Evolutionary conservation across 2,329 filamentous ascomycete genomes (phyloP).

Genomic region (Blastomyces emzantsi): DNA sequence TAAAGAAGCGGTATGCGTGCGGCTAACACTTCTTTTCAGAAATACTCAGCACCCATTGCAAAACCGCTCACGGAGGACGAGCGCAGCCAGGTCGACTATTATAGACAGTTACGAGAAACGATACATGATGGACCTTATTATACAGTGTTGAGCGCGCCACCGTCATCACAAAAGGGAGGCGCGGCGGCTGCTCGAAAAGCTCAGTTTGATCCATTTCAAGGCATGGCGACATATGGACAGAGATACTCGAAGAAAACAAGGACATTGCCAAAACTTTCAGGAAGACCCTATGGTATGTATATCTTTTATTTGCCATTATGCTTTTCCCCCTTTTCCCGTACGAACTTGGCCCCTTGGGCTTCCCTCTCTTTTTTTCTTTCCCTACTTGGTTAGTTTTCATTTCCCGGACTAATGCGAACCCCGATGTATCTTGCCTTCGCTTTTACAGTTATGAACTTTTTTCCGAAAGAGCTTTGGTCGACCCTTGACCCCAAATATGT

Average conservation of each 20-base stretch:
- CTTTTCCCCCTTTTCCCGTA: not conserved
- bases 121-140: constrained; percentile 54
- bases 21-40: constrained; percentile 20
- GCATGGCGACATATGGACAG: constrained; percentile 52
- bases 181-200: constrained; percentile 28
- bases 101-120: constrained; percentile 44
- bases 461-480: constrained; percentile 50
- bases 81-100: constrained; percentile 40
- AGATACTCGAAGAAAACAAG: constrained; percentile 50
- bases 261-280: constrained; percentile 46
- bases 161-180: constrained; percentile 33
- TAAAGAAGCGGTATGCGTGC: not conserved
- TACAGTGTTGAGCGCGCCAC: constrained; percentile 41
- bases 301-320: not conserved
- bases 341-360: not conserved
- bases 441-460: constrained; percentile 45
- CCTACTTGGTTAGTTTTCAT: not conserved
- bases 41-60: constrained; percentile 30
- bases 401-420: not conserved
- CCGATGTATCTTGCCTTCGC: not conserved
- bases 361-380: not conserved
- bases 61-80: constrained; percentile 35
- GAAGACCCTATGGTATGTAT: constrained; percentile 46
- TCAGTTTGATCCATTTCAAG: constrained; percentile 53
- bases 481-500: constrained; percentile 41